Conservation (phyloP, 2,329 filamentous ascomycete species). For the Herpotrichia juniperi region DNA sequence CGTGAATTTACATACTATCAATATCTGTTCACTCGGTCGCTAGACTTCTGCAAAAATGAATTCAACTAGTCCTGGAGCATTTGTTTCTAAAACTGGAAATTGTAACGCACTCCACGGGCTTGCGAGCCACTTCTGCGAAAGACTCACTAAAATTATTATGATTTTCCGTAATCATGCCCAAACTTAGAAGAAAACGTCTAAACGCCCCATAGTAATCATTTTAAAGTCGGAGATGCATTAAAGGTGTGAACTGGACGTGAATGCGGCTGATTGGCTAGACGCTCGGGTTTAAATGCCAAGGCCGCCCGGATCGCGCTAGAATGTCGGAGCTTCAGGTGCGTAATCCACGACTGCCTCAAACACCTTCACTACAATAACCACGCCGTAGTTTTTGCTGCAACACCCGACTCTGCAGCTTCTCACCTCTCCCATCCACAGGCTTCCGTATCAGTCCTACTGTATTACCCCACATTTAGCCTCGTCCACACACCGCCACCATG, state of each 20-base stretch:
- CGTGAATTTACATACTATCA: too few species aligned
- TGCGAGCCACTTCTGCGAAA: too few species aligned
- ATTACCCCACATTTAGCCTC: constrained; percentile 8
- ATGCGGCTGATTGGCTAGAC: constrained; percentile 1
- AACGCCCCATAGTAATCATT: too few species aligned
- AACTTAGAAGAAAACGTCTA: too few species aligned
- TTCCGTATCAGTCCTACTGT: background rate
- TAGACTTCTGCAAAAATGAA: too few species aligned
- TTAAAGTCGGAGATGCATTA: too few species aligned
- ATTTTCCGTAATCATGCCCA: too few species aligned
- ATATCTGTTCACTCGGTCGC: too few species aligned
- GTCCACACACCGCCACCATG: constrained; percentile 60
- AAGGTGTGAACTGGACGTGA: background rate
- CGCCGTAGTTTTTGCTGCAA: background rate
- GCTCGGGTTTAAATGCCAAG: background rate
- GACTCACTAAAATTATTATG: too few species aligned
- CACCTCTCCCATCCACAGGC: background rate
- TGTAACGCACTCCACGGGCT: too few species aligned
- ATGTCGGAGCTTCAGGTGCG: background rate
- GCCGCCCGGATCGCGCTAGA: background rate
- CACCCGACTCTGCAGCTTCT: background rate
- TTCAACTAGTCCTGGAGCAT: too few species aligned
- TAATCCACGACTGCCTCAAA: constrained; percentile 3
- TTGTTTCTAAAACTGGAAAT: too few species aligned
- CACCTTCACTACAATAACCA: background rate